Conservation (phyloP, 257 asterid genomes). For the Datura wrightii region DNA sequence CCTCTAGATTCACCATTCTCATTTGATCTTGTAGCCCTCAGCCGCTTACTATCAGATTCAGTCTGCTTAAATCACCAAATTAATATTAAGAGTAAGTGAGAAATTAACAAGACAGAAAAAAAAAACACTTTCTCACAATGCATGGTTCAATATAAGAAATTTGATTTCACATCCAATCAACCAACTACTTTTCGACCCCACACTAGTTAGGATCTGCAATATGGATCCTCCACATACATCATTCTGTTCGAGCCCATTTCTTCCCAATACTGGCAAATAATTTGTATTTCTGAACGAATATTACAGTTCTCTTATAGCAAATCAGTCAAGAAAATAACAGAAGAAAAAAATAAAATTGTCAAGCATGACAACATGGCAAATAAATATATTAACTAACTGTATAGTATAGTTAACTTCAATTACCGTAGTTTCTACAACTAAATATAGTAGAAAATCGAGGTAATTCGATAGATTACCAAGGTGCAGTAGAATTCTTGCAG, state of each 20-base stretch:
- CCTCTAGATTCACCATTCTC: conserved; percentile 31
- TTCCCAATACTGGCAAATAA: not conserved
- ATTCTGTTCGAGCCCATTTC: not conserved
- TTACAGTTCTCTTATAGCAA: not conserved
- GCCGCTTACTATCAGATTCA: conserved; percentile 31
- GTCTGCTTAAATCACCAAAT: conserved; percentile 28
- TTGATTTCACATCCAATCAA: conserved; percentile 22
- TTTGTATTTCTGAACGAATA: not conserved
- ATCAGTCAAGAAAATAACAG: not conserved
- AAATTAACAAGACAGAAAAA: not conserved
- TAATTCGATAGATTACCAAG: not conserved
- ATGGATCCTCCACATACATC: not conserved
- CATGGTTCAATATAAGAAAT: not conserved
- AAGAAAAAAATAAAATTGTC: not conserved
- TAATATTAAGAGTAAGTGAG: not conserved
- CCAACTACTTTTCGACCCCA: not conserved
- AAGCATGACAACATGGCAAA: conserved; percentile 7
- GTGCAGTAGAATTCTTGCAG: not conserved
- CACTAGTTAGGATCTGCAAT: conserved; percentile 1
- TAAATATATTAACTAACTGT: not conserved
- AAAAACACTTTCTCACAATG: not conserved
- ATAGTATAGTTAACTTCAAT: not conserved
- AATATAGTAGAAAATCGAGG: not conserved
- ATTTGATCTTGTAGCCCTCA: conserved; percentile 28
- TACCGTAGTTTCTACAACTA: not conserved